These are phyloP conservation scores for Xylaria sp. DNA, from an alignment of 2,329 filamentous ascomycete genomes.

Conservation along the genomic window DNA sequence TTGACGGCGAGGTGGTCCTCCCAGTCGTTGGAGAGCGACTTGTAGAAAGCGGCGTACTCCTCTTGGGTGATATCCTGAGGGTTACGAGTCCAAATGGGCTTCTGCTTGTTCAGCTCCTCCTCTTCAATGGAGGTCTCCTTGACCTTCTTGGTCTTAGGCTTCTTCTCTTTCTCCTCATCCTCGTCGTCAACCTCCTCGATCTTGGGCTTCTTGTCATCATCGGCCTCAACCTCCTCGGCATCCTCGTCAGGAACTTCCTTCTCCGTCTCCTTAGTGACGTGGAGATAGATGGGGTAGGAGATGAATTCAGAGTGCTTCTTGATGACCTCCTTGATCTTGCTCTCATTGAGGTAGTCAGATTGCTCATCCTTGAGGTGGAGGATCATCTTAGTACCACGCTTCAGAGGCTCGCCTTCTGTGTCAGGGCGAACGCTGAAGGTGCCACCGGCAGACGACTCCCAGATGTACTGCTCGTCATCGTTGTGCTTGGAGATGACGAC, in stretches of 20 bases:
- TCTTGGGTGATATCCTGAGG: constrained; percentile 93
- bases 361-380: constrained; percentile 99
- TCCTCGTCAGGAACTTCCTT: constrained; percentile 98
- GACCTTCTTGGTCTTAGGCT: constrained; percentile 98
- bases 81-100: constrained; percentile 99
- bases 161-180: constrained; percentile 87
- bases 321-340: constrained; percentile 99
- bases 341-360: constrained; percentile 97
- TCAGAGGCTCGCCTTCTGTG: constrained; percentile 88
- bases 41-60: constrained; percentile 99
- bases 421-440: constrained; percentile 95
- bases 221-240: constrained; percentile 77
- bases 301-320: constrained; percentile 99
- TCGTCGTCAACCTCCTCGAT: constrained; percentile 91
- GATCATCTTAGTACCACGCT: constrained; percentile 97
- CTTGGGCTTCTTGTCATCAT: constrained; percentile 93
- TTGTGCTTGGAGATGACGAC: constrained; percentile 98
- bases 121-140: constrained; percentile 99
- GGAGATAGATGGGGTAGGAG: constrained; percentile 99
- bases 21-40: constrained; percentile 99
- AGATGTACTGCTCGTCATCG: constrained; percentile 99
- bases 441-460: constrained; percentile 97
- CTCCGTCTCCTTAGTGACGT: constrained; percentile 99
- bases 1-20: constrained; percentile 99
- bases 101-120: constrained; percentile 99